phyloP scores from a whole-genome alignment of 352 stramenopile species.

The Thraustotheca clavata region DNA sequence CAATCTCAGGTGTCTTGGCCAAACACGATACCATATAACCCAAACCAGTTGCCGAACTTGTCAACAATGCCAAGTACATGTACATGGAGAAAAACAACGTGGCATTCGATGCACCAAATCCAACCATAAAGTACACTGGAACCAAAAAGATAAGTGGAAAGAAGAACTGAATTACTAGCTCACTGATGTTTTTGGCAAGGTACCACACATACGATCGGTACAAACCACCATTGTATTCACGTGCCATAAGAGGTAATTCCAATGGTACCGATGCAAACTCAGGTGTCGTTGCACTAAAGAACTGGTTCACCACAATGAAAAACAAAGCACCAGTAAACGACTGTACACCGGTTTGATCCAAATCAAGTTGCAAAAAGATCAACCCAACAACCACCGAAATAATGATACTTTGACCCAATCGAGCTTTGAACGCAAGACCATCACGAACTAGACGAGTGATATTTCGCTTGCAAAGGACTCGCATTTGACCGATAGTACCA shows the following conservation, averaged over 20 bases:
- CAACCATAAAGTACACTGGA: conserved; percentile 35
- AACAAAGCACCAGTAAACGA: conserved; percentile 35
- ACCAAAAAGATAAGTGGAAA: conserved; percentile 29
- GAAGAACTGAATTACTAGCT: conserved; percentile 30
- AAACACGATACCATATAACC: conserved; percentile 37
- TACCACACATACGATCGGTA: conserved; percentile 34
- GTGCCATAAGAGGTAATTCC: conserved; percentile 31
- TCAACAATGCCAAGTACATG: conserved; percentile 25
- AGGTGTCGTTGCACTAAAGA: conserved; percentile 28
- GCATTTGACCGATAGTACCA: conserved; percentile 18
- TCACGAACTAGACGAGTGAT: conserved; percentile 28
- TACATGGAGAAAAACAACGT: conserved; percentile 32
- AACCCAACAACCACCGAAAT: conserved; percentile 30
- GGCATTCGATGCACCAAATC: conserved; percentile 25
- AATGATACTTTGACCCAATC: conserved; percentile 29
- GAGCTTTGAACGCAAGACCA: conserved; percentile 28
- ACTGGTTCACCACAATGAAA: conserved; percentile 32
- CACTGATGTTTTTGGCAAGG: conserved; percentile 34
- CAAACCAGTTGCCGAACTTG: conserved; percentile 22
- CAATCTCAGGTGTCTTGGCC: conserved; percentile 27
- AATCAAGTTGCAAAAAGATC: conserved; percentile 31
- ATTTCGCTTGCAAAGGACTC: conserved; percentile 30
- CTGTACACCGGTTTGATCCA: conserved; percentile 29
- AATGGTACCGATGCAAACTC: conserved; percentile 31
- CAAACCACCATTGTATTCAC: conserved; percentile 30